Evolutionary conservation across 495 filamentous ascomycete genomes (phyloP), one percentile per base, ranked within the genome.

Genomic region (Penicillium antarcticum): DNA sequence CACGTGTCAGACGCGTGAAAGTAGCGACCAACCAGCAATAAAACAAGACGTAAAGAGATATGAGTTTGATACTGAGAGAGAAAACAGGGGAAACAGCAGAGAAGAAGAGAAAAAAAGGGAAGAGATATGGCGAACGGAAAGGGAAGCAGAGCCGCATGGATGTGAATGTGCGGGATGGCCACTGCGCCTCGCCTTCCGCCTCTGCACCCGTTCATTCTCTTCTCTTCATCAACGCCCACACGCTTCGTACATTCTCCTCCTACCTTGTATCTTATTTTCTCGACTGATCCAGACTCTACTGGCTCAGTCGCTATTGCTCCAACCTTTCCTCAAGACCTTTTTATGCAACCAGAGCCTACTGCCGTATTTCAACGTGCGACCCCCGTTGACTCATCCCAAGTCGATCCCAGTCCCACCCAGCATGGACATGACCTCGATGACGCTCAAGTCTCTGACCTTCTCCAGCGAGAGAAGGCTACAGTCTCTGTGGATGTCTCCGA

Each of bases 321-420:
- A 59, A 48, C 57, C 71, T 60, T 69, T 66, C 62, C 52, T 56
- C 54, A 72, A 70, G 69, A 67, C 66, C 73, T 74, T 86, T 96
- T 85, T 95, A 96, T 96, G 91, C 91, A 92, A 84, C 73, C 86
- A 82, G 86, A 87, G 83, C 78, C 79, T 61, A 71, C 77, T 68
- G 78, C 83, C 68, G 75, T 75, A 76, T 77, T 77, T 64, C 79
- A 79, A 75, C 78, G 74, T 61, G 72, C 69, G 55, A 64, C 66
- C 58, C 66, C 70, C 51, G 56, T 67, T 64, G 72, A 69, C 67
- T 67, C 65, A 62, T 67, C 63, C 57, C 69, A 66, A 62, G 70
- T 60, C 52, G 64, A 52, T 56, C 60, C 48, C 37, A 61, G 65
- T 51, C 41, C 75, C 66, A 77, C 72, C 77, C 87, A 95, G 81